phyloP scores from a whole-genome alignment of 164 flowering plant genomes.

The Malania oleifera region DNA sequence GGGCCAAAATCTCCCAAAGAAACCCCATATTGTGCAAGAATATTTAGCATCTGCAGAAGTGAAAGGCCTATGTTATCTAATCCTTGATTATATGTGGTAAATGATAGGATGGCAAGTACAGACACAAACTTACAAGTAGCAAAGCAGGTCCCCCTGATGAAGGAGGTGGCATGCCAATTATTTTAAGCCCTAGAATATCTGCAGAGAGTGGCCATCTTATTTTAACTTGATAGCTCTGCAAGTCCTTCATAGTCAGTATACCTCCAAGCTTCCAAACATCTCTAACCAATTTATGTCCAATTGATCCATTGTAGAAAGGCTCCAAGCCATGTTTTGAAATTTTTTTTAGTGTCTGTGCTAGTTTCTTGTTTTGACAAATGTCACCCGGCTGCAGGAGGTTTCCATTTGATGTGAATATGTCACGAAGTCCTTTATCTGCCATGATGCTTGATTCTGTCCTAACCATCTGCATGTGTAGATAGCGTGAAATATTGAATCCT shows the following conservation, averaged over 20 bases:
- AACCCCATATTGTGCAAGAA: slow-evolving; percentile 36
- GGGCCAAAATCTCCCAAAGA: slow-evolving; percentile 28
- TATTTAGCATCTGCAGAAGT: slow-evolving; percentile 47
- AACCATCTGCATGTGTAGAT: slow-evolving; percentile 42
- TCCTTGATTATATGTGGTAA: background rate
- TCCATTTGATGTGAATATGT: slow-evolving; percentile 36
- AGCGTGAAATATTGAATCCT: slow-evolving; percentile 53
- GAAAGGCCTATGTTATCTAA: background rate
- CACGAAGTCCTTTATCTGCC: slow-evolving; percentile 40
- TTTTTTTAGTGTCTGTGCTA: slow-evolving; percentile 33
- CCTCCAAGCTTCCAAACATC: slow-evolving; percentile 46
- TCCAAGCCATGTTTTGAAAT: slow-evolving; percentile 28
- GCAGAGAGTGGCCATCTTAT: slow-evolving; percentile 30
- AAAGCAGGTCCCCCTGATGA: slow-evolving; percentile 51
- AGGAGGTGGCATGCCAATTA: slow-evolving; percentile 63
- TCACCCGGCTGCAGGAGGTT: slow-evolving; percentile 36
- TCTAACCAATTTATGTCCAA: slow-evolving; percentile 34
- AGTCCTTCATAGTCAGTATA: slow-evolving; percentile 42
- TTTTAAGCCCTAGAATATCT: slow-evolving; percentile 26
- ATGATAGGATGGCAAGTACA: background rate
- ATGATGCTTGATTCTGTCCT: slow-evolving; percentile 25
- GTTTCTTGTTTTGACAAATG: slow-evolving; percentile 33
- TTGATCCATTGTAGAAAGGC: slow-evolving; percentile 47
- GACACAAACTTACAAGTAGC: slow-evolving; percentile 35
- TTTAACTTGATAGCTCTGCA: slow-evolving; percentile 40